Evolutionary conservation across 2,329 filamentous ascomycete genomes (phyloP).

Genomic region (Aspergillus hiratsukae): DNA sequence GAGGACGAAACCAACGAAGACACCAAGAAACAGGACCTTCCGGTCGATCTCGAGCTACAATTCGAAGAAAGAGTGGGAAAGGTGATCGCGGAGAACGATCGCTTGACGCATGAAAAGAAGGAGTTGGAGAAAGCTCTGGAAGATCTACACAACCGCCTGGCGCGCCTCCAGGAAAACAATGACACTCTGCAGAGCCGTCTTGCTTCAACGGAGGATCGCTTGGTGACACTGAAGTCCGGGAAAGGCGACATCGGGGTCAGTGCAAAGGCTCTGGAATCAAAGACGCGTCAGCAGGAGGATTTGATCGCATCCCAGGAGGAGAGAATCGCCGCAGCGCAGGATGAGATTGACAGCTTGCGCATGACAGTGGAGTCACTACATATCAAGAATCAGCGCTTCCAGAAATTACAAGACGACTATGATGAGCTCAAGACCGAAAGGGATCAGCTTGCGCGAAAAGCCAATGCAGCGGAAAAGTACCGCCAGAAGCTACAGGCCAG

Average conservation of each 20-base stretch:
- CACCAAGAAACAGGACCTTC: constrained; percentile 28
- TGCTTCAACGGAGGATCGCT: constrained; percentile 46
- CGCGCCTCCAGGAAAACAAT: constrained; percentile 51
- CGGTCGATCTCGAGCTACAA: constrained; percentile 42
- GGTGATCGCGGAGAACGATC: constrained; percentile 55
- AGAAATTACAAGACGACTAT: constrained; percentile 47
- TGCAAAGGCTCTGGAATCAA: constrained; percentile 44
- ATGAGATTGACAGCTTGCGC: constrained; percentile 41
- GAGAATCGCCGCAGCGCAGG: constrained; percentile 53
- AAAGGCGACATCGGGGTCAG: constrained; percentile 46
- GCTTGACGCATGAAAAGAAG: constrained; percentile 49
- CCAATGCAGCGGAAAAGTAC: constrained; percentile 48
- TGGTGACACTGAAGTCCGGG: constrained; percentile 49
- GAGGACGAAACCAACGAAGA: constrained; percentile 36
- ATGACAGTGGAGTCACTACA: constrained; percentile 43
- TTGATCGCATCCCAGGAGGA: constrained; percentile 68
- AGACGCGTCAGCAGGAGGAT: constrained; percentile 59
- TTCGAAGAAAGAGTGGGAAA: constrained; percentile 48
- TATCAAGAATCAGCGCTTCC: constrained; percentile 43
- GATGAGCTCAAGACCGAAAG: constrained; percentile 46
- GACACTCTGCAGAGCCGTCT: constrained; percentile 43
- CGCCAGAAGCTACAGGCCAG: constrained; percentile 47
- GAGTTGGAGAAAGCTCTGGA: constrained; percentile 44
- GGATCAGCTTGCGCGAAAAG: constrained; percentile 44
- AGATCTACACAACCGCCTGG: constrained; percentile 57